Evolutionary conservation across 192 early-diverging fungal species (phyloP).

Genomic region (Pilaira anomala): DNA sequence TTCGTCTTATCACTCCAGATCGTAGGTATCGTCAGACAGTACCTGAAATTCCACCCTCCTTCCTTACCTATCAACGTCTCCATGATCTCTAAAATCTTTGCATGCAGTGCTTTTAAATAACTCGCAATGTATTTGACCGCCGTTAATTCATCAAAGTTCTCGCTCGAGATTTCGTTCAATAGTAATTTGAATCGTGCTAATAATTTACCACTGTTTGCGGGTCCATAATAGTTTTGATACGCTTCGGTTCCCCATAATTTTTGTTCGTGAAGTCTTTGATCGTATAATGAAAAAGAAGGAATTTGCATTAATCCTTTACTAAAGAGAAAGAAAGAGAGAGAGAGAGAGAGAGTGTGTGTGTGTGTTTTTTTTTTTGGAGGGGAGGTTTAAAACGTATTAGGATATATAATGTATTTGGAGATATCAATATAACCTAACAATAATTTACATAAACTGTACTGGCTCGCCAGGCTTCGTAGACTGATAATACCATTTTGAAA

Average conservation of each 20-base stretch:
- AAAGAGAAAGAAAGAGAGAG: conserved; percentile 21
- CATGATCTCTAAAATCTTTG: background rate
- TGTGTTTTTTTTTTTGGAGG: conserved; percentile 11
- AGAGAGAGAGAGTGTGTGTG: conserved; percentile 27
- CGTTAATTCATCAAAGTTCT: conserved; percentile 21
- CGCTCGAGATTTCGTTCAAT: background rate
- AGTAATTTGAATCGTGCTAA: conserved; percentile 1
- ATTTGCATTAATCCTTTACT: background rate
- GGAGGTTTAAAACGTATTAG: too few relatives aligned
- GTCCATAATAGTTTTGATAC: conserved; percentile 28
- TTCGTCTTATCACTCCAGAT: conserved; percentile 49
- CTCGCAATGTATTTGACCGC: conserved; percentile 25
- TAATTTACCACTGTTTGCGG: conserved; percentile 27
- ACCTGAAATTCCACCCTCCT: background rate
- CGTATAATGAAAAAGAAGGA: conserved; percentile 6
- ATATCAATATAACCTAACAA: too few relatives aligned
- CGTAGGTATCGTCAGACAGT: conserved; percentile 49
- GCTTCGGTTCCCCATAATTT: conserved; percentile 38
- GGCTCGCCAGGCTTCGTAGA: conserved; percentile 35
- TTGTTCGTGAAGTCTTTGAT: background rate
- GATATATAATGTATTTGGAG: too few relatives aligned
- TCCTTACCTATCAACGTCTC: background rate
- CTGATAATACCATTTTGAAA: conserved; percentile 21
- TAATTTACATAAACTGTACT: conserved; percentile 28
- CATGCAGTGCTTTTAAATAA: conserved; percentile 4